phyloP scores from a whole-genome alignment of 2,329 filamentous ascomycete species.

The Graphilbum fragrans region DNA sequence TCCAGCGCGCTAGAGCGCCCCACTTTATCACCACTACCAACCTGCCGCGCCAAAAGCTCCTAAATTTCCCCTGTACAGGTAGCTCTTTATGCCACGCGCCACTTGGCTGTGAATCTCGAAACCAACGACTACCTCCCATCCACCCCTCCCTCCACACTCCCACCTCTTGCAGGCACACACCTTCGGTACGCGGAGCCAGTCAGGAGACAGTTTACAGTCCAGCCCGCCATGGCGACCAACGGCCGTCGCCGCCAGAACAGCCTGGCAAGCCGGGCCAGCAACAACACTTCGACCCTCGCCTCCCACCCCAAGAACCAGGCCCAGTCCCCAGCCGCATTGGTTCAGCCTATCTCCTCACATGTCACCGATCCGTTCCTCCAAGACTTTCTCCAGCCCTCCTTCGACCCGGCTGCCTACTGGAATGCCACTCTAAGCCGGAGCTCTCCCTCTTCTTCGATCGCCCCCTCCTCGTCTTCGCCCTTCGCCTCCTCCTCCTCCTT shows the following conservation, averaged over 20 bases:
- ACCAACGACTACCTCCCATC: no score
- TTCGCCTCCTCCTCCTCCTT: conserved; percentile 10
- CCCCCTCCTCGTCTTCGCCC: not conserved
- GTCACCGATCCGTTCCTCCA: conserved; percentile 60
- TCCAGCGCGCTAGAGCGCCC: no score
- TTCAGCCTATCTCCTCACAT: conserved; percentile 44
- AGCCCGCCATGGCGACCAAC: not conserved
- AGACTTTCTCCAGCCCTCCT: conserved; percentile 67
- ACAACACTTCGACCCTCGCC: conserved; percentile 20
- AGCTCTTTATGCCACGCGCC: no score
- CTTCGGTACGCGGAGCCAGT: no score
- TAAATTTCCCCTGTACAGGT: no score
- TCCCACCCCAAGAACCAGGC: not conserved
- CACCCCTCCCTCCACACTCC: no score
- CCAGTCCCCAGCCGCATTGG: no score
- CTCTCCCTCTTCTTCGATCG: no score
- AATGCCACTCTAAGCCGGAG: conserved; percentile 72
- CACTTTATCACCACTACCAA: no score
- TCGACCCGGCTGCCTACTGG: conserved; percentile 77
- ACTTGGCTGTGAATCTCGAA: no score
- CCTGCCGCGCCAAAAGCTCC: no score
- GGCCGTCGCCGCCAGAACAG: not conserved
- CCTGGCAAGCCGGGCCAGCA: conserved; percentile 5
- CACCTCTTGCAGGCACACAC: no score
- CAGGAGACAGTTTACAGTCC: not conserved